A percentile compares a stretch with the other conserved stretches of the same genome.
phyloP scores from a whole-genome alignment of 106 monocot genomes.

The Dendrobium chrysotoxum region DNA sequence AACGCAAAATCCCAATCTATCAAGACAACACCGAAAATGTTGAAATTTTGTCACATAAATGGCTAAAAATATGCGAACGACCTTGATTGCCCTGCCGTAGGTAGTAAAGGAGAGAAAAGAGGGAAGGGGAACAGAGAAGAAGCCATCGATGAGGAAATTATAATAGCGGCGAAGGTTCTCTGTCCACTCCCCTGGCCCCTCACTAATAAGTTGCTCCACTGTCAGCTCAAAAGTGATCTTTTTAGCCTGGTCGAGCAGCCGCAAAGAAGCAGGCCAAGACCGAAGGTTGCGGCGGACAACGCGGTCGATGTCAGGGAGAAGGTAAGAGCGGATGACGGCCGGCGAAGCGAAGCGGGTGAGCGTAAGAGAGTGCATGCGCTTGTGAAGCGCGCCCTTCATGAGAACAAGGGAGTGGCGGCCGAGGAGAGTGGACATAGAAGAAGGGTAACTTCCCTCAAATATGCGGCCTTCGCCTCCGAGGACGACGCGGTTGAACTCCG shows the following conservation, averaged over 20 bases:
- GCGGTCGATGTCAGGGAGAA: conserved; percentile 61
- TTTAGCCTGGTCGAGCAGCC: conserved; percentile 71
- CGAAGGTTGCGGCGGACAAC: conserved; percentile 40
- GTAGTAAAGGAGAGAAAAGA: conserved; percentile 58
- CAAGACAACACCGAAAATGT: background rate
- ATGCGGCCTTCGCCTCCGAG: conserved; percentile 57
- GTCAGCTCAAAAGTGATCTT: conserved; percentile 87
- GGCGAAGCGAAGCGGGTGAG: conserved; percentile 55
- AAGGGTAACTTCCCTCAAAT: conserved; percentile 80
- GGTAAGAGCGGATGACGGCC: conserved; percentile 29
- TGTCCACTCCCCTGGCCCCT: conserved; percentile 68
- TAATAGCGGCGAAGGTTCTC: conserved; percentile 67
- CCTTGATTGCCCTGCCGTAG: conserved; percentile 77
- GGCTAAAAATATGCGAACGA: conserved; percentile 2
- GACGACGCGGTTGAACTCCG: conserved; percentile 66
- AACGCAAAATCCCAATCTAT: background rate
- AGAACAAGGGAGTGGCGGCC: conserved; percentile 73
- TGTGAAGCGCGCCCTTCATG: conserved; percentile 55
- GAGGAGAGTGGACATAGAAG: conserved; percentile 66
- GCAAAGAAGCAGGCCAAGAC: conserved; percentile 28
- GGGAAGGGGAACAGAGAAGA: conserved; percentile 85
- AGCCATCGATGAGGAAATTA: conserved; percentile 65
- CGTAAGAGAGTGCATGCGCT: conserved; percentile 72
- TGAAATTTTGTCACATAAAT: background rate
- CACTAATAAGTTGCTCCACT: conserved; percentile 80